These are phyloP conservation scores for Gilbertella persicaria DNA, from an alignment of 371 early-diverging fungal species.

Conservation along the genomic window DNA sequence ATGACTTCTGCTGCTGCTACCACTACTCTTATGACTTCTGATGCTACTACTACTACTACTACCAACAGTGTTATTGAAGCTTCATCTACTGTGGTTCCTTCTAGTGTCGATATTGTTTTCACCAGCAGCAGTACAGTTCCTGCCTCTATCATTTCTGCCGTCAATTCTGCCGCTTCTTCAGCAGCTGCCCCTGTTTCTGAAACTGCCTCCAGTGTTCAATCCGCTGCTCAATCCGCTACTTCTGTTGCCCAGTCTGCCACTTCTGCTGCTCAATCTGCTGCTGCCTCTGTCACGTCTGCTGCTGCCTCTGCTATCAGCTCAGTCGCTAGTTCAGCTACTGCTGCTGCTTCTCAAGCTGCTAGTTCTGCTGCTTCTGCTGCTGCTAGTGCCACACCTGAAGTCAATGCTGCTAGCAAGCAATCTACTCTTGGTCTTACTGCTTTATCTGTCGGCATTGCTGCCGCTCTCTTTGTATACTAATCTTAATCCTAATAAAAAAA, in stretches of 20 bases:
- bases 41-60: background rate
- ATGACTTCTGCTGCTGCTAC: background rate
- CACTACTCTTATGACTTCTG: background rate
- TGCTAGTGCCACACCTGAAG: constrained; percentile 1
- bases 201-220: background rate
- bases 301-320: background rate
- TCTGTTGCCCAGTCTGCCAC: background rate
- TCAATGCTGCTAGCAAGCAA: constrained; percentile 1
- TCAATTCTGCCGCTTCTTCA: background rate
- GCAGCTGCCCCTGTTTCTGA: background rate
- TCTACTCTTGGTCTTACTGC: constrained; percentile 11
- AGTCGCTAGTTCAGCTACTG: background rate
- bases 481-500: background rate
- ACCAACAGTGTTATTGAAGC: no score
- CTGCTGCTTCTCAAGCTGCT: constrained; percentile 1
- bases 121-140: background rate
- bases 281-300: background rate
- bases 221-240: background rate
- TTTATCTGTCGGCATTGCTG: constrained; percentile 9
- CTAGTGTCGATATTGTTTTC: no score
- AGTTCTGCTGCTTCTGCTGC: constrained; percentile 3
- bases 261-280: background rate
- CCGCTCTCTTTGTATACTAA: background rate
- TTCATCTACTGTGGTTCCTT: background rate
- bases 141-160: background rate